Conservation (phyloP, 192 early-diverging fungal genomes). For the Irineochytrium annulatum region DNA sequence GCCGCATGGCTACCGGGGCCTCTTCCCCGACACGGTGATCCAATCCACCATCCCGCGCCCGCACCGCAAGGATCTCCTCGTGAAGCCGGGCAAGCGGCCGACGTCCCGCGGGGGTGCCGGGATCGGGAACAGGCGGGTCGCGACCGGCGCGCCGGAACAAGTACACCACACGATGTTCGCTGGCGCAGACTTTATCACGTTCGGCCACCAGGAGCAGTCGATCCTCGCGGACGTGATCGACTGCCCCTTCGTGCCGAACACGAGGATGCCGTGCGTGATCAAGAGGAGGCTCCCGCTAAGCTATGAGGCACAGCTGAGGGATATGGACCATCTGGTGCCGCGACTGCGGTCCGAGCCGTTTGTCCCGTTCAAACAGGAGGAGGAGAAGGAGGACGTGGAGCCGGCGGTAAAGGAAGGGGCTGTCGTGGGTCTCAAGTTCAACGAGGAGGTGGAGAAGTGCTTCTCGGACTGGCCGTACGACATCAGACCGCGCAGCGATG, state of each 20-base stretch:
- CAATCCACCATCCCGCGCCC: conserved; percentile 30
- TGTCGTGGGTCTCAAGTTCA: conserved; percentile 23
- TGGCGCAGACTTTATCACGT: neutral
- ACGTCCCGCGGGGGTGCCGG: neutral
- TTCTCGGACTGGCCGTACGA: conserved; percentile 10
- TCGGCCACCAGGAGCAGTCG: neutral
- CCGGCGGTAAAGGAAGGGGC: no score
- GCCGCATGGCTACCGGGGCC: no score
- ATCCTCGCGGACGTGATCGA: conserved; percentile 37
- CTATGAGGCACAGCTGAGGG: conserved; percentile 22
- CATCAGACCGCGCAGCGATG: neutral
- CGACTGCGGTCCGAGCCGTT: no score
- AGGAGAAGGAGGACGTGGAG: conserved; percentile 8
- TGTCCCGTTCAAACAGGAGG: no score
- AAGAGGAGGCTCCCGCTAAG: conserved; percentile 25
- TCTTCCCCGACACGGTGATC: no score
- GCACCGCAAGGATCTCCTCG: conserved; percentile 37
- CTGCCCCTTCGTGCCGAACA: conserved; percentile 25
- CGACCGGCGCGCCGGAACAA: neutral
- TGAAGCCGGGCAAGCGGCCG: neutral
- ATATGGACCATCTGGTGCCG: conserved; percentile 14
- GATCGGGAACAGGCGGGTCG: neutral
- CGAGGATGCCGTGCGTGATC: neutral
- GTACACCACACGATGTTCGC: neutral
- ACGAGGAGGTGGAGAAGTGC: conserved; percentile 18